phyloP scores from a whole-genome alignment of 2,329 filamentous ascomycete genomes.

The Ceratocystiopsis sp. region DNA sequence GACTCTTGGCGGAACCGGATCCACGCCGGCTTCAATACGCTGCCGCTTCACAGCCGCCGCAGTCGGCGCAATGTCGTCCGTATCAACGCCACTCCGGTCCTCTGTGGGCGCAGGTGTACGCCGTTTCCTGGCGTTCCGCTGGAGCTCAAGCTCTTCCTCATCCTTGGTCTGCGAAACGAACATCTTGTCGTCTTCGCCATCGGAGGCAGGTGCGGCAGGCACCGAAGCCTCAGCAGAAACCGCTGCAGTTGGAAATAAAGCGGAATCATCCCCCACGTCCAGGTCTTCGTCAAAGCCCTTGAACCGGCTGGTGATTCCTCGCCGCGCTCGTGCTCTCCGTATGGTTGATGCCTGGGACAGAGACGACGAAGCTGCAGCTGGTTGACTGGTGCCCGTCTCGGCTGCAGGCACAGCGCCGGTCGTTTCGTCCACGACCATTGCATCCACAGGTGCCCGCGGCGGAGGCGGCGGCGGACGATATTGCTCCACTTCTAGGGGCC shows the following conservation, averaged over 20 bases:
- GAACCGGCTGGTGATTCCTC: slow-evolving; percentile 34
- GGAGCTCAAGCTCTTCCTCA: neutral
- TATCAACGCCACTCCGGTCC: slow-evolving; percentile 30
- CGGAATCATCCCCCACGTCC: slow-evolving; percentile 19
- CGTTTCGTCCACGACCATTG: too few species aligned
- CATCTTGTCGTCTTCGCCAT: slow-evolving; percentile 20
- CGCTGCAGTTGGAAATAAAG: too few species aligned
- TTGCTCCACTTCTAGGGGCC: slow-evolving; percentile 40
- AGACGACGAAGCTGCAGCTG: slow-evolving; percentile 11
- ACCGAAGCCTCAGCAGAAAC: too few species aligned
- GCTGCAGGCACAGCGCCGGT: too few species aligned
- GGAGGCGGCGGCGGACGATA: neutral
- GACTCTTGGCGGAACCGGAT: slow-evolving; percentile 21
- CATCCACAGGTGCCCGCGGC: neutral
- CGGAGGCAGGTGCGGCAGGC: neutral
- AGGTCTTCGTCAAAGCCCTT: slow-evolving; percentile 47
- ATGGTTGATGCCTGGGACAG: slow-evolving; percentile 7
- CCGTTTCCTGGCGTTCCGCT: too few species aligned
- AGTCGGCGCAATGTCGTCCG: slow-evolving; percentile 60
- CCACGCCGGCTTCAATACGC: slow-evolving; percentile 42
- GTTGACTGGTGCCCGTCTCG: too few species aligned
- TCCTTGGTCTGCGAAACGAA: slow-evolving; percentile 36
- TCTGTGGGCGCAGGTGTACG: too few species aligned
- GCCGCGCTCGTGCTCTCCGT: slow-evolving; percentile 4
- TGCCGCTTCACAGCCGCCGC: slow-evolving; percentile 66